These are phyloP conservation scores for Cyclotella choctawhatcheeana DNA, from an alignment of 108 stramenopile genomes.

Conservation along the genomic window DNA sequence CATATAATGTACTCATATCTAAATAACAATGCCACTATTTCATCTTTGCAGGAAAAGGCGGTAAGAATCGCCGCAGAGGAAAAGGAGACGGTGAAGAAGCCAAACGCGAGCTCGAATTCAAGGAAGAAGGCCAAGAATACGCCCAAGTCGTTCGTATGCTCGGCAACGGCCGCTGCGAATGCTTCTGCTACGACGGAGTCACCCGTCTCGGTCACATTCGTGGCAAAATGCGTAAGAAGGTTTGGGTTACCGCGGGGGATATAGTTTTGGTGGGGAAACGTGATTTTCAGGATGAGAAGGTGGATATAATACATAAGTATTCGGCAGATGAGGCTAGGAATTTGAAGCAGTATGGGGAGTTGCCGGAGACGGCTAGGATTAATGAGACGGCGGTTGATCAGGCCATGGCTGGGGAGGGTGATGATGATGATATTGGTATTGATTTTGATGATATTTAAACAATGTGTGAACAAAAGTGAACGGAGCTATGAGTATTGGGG, in stretches of 20 bases:
- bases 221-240: constrained; percentile 99
- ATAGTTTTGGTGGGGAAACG: constrained; percentile 97
- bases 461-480: background rate
- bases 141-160: constrained; percentile 97
- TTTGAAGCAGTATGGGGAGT: constrained; percentile 98
- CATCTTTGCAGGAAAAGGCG: constrained; percentile 99
- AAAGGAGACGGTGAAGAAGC: constrained; percentile 99
- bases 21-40: no score
- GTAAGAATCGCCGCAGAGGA: constrained; percentile 98
- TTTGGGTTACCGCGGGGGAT: constrained; percentile 97
- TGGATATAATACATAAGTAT: constrained; percentile 99
- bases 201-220: constrained; percentile 98
- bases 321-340: constrained; percentile 99
- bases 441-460: constrained; percentile 95
- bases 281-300: constrained; percentile 99
- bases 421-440: constrained; percentile 94
- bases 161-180: constrained; percentile 98
- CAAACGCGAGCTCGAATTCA: constrained; percentile 99
- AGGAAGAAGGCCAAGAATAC: constrained; percentile 96
- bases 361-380: constrained; percentile 98
- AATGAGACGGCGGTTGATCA: constrained; percentile 99
- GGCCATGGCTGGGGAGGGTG: constrained; percentile 96
- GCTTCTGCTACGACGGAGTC: constrained; percentile 99
- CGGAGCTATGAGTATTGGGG: no score
- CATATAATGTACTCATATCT: no score